Base-by-base conservation (phyloP, 805 yeast species). In the Cephaloascus fragrans region DNA sequence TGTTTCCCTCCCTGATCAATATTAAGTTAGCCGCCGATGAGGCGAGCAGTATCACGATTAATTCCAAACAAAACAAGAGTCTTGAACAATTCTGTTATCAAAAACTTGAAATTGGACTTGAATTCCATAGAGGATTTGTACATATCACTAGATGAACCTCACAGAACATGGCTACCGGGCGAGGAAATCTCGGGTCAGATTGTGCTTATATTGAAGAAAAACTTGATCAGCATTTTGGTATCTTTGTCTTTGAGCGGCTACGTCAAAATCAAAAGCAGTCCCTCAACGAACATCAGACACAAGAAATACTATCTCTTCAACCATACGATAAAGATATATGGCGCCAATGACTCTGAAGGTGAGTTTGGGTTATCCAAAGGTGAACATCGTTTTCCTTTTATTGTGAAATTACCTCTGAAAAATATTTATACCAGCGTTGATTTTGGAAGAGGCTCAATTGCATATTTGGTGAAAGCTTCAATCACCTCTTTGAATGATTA, bases 321-420 rank as follows among this genome's bases (percentile, higher is more conserved):
- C 37, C 83, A 77, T 52, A 69, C 77, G 10, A 72, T 78, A 9
- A 56, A 64, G 28, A 66, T 82, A 16, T 81, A 77, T 49, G 88
- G 88, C 1, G 58, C 51, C 17, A 41, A 51, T 8, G 43, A 42
- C 4, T 43, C 39, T 20, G 41, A 43, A 36, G 34, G 14, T 14
- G 36, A 33, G 4, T 64, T 57, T 41, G 84, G 84, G 0, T 55
- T 83, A n/a, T 72, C 77, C 16, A 76, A 77, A 50, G 96, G 96
- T 33, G 90, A 84, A 52, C 96, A 88, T 57, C 62, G 85, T 28
- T 88, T 89, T 53, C 95, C 95, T 17, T 89, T 88, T 52, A 75
- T 82, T 36, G 83, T 88, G 34, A 80, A 76, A 47, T 67, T 88
- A n/a, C 96, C 96, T 1, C 71, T 70, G 47, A 77, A 75, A 45